Evolutionary conservation across 1,284 basidiomycete species (phyloP), one percentile per base, ranked within the genome.

Genomic region (Cutaneotrichosporon cavernicola): DNA sequence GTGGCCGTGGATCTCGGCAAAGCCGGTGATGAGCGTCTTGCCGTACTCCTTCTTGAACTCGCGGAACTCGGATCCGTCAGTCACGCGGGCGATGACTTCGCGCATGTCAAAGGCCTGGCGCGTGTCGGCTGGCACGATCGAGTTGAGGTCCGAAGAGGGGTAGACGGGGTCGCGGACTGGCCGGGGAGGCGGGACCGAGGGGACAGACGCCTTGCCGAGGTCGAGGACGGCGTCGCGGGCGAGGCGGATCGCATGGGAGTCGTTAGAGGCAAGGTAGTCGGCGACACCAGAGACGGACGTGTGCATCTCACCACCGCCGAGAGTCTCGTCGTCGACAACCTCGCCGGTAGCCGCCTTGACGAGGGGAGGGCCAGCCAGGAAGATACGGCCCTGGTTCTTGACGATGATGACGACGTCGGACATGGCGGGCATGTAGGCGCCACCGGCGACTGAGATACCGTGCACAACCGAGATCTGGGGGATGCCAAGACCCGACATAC

Each of bases 41-140:
- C 92, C 94, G 75, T 96, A 97, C 75, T 94, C 92, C 78, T 90
- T 90, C 84, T 97, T 97, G 84, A 96, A 97, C 80, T 97, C 94
- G 69, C 92, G 85, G 79, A 97, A 95, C 63, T 88, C 86, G 74
- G 90, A 93, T 3, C 92, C 93, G 71, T 97, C 94, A 5, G 95
- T 92, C 53, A 95, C 82, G 31, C 94, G 88, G 16, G 93, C 88
- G 73, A 97, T 94, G 32, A 97, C 88, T 75, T 97, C 93, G 55
- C 91, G 85, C 88, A 97, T 93, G 78, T 97, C 93, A 77, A 95
- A 97, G 0, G 88, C 82, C 80, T 94, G 90, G 40, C 90, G 86
- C 26, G 90, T 85, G 75, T 96, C 92, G 13, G 91, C 90, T 4
- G 92, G 92, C 30, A 97, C 91, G 70, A 97, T 93, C 30, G 91